phyloP scores from a whole-genome alignment of 2,329 filamentous ascomycete genomes.

The Parafenestella ontariensis region DNA sequence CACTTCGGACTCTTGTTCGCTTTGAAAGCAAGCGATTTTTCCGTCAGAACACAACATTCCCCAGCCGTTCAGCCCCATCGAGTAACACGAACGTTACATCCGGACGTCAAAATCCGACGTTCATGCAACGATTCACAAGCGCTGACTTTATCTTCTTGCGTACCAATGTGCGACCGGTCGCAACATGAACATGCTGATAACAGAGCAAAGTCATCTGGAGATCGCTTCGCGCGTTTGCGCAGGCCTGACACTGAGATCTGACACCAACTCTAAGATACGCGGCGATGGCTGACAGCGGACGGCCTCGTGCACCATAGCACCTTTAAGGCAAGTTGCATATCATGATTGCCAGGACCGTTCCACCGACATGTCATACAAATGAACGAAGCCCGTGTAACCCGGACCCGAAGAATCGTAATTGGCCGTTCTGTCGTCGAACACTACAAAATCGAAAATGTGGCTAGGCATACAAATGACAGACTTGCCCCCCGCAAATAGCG shows the following conservation, averaged over 20 bases:
- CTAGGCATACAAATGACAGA: not conserved
- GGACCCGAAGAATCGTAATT: not conserved
- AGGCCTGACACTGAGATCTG: not conserved
- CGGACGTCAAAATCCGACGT: not conserved
- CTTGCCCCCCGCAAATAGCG: no score
- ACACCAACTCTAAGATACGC: not conserved
- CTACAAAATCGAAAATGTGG: no score
- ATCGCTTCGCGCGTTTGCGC: not conserved
- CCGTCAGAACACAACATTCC: constrained; percentile 1
- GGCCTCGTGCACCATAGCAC: not conserved
- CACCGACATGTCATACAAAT: not conserved
- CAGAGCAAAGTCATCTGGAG: not conserved
- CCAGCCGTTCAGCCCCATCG: not conserved
- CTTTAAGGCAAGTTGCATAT: not conserved
- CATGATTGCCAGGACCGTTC: not conserved
- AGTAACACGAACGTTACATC: constrained; percentile 1
- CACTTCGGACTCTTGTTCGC: not conserved
- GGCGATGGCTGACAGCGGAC: not conserved
- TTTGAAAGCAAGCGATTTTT: not conserved
- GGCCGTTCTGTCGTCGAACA: no score
- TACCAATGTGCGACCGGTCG: not conserved
- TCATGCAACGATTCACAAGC: constrained; percentile 6
- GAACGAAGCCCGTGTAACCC: not conserved
- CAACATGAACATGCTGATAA: constrained; percentile 1
- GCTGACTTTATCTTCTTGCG: constrained; percentile 4